These are phyloP conservation scores for Penicillium egyptiacum DNA, from an alignment of 495 filamentous ascomycete species.

Conservation along the genomic window DNA sequence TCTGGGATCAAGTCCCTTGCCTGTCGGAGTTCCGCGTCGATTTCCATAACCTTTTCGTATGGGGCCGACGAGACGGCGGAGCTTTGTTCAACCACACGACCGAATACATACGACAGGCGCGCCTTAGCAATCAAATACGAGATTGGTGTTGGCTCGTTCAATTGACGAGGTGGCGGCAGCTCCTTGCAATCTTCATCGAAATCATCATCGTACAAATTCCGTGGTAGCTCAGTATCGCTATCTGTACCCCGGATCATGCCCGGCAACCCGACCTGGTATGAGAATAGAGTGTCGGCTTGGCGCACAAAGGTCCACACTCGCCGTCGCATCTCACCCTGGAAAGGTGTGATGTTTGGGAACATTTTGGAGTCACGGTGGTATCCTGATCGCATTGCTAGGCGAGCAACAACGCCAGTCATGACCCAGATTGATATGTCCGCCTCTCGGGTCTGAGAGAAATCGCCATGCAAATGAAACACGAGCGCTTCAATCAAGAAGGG, in stretches of 20 bases:
- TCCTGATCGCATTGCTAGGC: conserved; percentile 90
- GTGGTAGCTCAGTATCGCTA: conserved; percentile 80
- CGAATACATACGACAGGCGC: conserved; percentile 61
- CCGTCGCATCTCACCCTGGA: conserved; percentile 88
- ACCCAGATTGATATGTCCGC: conserved; percentile 82
- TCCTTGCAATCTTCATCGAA: conserved; percentile 75
- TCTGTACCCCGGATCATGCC: conserved; percentile 80
- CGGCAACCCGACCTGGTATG: conserved; percentile 88
- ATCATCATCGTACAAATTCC: conserved; percentile 94
- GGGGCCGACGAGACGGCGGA: conserved; percentile 46
- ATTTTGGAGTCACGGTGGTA: conserved; percentile 89
- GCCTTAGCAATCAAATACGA: conserved; percentile 86
- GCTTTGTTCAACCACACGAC: conserved; percentile 56
- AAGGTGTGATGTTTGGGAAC: conserved; percentile 79
- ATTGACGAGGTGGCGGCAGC: conserved; percentile 72
- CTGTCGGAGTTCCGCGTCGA: conserved; percentile 75
- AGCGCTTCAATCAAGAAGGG: conserved; percentile 87
- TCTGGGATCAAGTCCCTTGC: conserved; percentile 70
- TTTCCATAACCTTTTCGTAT: conserved; percentile 84
- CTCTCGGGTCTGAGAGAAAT: conserved; percentile 75
- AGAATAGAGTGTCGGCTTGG: conserved; percentile 80
- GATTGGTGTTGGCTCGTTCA: conserved; percentile 77
- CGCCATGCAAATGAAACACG: conserved; percentile 79
- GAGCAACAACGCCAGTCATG: conserved; percentile 73
- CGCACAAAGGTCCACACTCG: conserved; percentile 86